Conservation (phyloP, 2,329 filamentous ascomycete genomes). For the Neobulgaria alba region DNA sequence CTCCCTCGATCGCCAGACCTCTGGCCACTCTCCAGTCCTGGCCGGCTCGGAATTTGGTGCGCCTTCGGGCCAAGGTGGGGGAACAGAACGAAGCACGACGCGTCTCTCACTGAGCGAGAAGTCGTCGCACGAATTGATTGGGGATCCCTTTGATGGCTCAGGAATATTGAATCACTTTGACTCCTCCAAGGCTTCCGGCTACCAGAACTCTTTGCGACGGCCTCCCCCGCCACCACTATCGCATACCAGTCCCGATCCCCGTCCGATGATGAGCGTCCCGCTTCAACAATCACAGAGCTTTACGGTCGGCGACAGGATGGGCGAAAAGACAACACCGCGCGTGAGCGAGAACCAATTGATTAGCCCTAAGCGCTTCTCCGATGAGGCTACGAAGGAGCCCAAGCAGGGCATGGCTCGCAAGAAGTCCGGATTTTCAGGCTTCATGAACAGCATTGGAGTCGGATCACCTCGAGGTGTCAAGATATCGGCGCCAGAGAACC, state of each 20-base stretch:
- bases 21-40: constrained; percentile 25
- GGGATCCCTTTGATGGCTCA: constrained; percentile 56
- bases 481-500: constrained; percentile 97
- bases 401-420: constrained; percentile 60
- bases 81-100: constrained; percentile 26
- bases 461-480: constrained; percentile 82
- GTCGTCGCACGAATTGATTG: constrained; percentile 51
- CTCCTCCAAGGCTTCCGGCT: constrained; percentile 29
- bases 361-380: constrained; percentile 66
- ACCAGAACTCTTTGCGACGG: constrained; percentile 30
- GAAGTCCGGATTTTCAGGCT: constrained; percentile 81
- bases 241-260: constrained; percentile 46
- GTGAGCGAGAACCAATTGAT: constrained; percentile 38
- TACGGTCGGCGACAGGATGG: constrained; percentile 43
- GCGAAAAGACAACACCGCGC: constrained; percentile 36
- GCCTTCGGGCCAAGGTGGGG: constrained; percentile 14
- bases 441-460: constrained; percentile 72
- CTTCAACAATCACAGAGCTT: constrained; percentile 61
- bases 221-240: constrained; percentile 37
- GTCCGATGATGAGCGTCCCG: constrained; percentile 43
- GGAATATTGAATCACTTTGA: constrained; percentile 53
- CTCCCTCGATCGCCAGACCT: constrained; percentile 26
- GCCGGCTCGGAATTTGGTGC: constrained; percentile 21
- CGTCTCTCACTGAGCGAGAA: constrained; percentile 31
- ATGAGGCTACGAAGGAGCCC: constrained; percentile 56